These are phyloP conservation scores for Lentinula guzmanii DNA, from an alignment of 768 basidiomycete species.

Conservation along the genomic window DNA sequence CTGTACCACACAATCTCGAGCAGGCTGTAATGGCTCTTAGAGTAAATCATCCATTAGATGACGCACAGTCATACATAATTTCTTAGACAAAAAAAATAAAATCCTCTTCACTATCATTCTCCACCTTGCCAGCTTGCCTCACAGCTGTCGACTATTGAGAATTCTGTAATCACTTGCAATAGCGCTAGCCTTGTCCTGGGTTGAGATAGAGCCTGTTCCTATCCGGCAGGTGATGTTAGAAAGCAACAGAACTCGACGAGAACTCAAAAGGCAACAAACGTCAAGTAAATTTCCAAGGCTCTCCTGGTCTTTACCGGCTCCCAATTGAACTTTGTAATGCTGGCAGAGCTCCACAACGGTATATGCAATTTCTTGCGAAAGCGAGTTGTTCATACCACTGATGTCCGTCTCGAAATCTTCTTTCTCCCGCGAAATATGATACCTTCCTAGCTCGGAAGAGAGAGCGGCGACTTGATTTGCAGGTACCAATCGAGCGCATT, in stretches of 20 bases:
- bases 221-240: not conserved
- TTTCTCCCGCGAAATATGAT: not conserved
- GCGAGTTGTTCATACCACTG: not conserved
- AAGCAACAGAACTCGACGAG: conserved; percentile 8
- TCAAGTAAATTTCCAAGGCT: conserved; percentile 3
- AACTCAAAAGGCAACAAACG: not conserved
- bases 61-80: not conserved
- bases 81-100: not conserved
- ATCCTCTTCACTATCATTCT: not conserved
- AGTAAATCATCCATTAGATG: not conserved
- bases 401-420: not conserved
- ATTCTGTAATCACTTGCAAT: conserved; percentile 40
- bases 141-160: conserved; percentile 50
- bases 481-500: not conserved
- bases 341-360: not conserved
- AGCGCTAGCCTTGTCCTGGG: conserved; percentile 39
- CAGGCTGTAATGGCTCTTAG: not conserved
- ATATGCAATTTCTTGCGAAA: not conserved
- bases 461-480: not conserved
- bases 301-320: not conserved
- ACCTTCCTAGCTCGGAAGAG: not conserved
- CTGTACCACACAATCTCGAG: not conserved
- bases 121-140: conserved; percentile 30
- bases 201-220: conserved; percentile 32
- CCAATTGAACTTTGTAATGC: not conserved